Base-by-base conservation (phyloP, 495 filamentous ascomycete genomes). In the Aspergillus homomorphus region DNA sequence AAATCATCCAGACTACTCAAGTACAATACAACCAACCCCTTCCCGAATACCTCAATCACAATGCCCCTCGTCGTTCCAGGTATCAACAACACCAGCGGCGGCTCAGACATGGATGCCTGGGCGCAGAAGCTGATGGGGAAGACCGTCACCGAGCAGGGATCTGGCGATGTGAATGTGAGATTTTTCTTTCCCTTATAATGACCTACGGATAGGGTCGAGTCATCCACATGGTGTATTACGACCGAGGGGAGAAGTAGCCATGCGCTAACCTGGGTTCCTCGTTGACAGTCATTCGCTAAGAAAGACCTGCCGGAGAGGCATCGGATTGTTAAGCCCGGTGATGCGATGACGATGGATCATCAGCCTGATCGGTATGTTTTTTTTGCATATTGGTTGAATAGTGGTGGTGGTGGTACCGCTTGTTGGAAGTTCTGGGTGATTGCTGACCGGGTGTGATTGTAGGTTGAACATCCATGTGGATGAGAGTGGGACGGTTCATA, bases 51-150 rank as follows among this genome's bases (percentile, higher is more conserved):
- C n/a, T 24, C 46, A 15, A 22, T 53, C 79, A 87, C 66, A 43
- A 93, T 93, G 89, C 89, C 89, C 79, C 89, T 93, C 73, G 85
- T 93, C 66, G 83, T 92, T 18, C 89, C 89, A 15, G 88, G 84
- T 66, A 75, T 91, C 75, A 82, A 78, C 66, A 80, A 77, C 71
- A 68, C 73, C 43, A 62, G 67, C 56, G 77, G 70, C 53, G 77
- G 71, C 54, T 19, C 23, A 4, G 77, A 81, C 65, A 84, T 84
- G 60, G 74, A 81, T 42, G 82, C 87, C 59, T 93, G 89, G 89
- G 72, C 72, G 44, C 83, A 79, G 70, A 90, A 90, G 79, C 77
- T 93, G 16, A 82, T 86, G 52, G 89, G 89, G 59, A 92, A 92
- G 84, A 90, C 83, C 66, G 68, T 85, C 43, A 77, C 75, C 22